Conservation (phyloP, 768 basidiomycete genomes). For the Chiua virens region DNA sequence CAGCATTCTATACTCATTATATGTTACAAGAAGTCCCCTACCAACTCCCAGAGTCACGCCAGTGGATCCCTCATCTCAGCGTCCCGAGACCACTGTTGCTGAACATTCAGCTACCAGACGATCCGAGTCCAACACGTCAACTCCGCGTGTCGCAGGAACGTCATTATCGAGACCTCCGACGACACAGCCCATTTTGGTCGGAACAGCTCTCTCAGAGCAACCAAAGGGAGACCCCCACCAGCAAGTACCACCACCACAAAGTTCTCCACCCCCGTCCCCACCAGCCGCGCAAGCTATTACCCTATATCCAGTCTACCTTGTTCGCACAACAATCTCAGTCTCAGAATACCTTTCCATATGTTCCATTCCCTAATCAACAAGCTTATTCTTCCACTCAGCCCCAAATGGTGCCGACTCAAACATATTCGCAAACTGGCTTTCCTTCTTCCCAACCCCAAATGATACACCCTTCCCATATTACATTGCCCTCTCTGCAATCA, state of each 20-base stretch:
- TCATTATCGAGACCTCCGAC: background rate
- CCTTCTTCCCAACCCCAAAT: slow-evolving; percentile 19
- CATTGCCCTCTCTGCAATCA: slow-evolving; percentile 17
- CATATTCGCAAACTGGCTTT: slow-evolving; percentile 14
- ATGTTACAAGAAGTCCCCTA: slow-evolving; percentile 50
- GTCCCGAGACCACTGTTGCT: slow-evolving; percentile 1
- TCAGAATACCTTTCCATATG: slow-evolving; percentile 16
- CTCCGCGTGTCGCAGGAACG: background rate
- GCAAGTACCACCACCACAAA: background rate
- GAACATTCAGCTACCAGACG: background rate
- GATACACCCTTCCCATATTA: slow-evolving; percentile 7
- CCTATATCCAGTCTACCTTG: slow-evolving; percentile 11
- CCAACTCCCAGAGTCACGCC: slow-evolving; percentile 65
- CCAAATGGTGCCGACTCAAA: slow-evolving; percentile 14
- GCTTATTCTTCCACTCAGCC: slow-evolving; percentile 18
- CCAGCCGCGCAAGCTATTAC: slow-evolving; percentile 8
- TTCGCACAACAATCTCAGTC: slow-evolving; percentile 17
- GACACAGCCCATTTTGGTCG: background rate
- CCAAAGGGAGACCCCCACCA: background rate
- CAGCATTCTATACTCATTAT: slow-evolving; percentile 15
- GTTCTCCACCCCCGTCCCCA: background rate
- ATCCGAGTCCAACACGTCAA: background rate
- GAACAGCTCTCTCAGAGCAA: slow-evolving; percentile 1
- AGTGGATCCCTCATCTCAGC: slow-evolving; percentile 29
- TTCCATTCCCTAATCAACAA: slow-evolving; percentile 17